Conservation (phyloP, 805 yeast genomes). For the Wickerhamiella australiensis region DNA sequence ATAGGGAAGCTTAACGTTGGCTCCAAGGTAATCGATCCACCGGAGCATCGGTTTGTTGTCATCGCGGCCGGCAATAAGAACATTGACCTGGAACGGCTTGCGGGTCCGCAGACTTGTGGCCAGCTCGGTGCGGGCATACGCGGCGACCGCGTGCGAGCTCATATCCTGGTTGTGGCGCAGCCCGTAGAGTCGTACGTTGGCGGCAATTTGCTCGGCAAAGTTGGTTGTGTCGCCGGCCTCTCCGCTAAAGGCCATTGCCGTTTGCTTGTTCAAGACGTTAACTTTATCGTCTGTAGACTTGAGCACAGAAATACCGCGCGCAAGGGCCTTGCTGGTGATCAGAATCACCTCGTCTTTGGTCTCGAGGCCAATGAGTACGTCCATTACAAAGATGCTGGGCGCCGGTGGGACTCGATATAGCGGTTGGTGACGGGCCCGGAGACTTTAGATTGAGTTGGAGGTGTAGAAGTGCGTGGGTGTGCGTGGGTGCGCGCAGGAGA, state of each 20-base stretch:
- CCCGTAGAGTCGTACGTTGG: slow-evolving; percentile 75
- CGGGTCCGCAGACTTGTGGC: slow-evolving; percentile 84
- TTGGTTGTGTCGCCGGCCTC: slow-evolving; percentile 95
- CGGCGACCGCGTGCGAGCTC: slow-evolving; percentile 74
- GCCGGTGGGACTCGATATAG: not conserved
- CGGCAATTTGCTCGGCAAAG: slow-evolving; percentile 89
- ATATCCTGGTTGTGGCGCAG: slow-evolving; percentile 77
- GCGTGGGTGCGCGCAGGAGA: too few species aligned
- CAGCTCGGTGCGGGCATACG: slow-evolving; percentile 75
- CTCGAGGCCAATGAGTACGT: slow-evolving; percentile 75
- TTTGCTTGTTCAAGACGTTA: slow-evolving; percentile 56
- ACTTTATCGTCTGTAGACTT: slow-evolving; percentile 76
- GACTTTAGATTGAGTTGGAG: too few species aligned
- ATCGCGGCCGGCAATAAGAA: slow-evolving; percentile 79
- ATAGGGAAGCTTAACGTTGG: slow-evolving; percentile 81
- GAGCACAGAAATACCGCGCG: slow-evolving; percentile 76
- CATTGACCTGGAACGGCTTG: slow-evolving; percentile 89
- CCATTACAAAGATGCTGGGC: slow-evolving; percentile 41
- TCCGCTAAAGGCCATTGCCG: slow-evolving; percentile 81
- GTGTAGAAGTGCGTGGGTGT: too few species aligned
- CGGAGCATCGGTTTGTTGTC: slow-evolving; percentile 54
- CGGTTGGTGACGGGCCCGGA: not conserved
- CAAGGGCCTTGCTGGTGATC: slow-evolving; percentile 90
- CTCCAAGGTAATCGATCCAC: slow-evolving; percentile 90
- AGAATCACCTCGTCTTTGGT: slow-evolving; percentile 69